Evolutionary conservation across 768 basidiomycete genomes (phyloP), one percentile per base, ranked within the genome.

Genomic region (Cyclocybe cylindracea): DNA sequence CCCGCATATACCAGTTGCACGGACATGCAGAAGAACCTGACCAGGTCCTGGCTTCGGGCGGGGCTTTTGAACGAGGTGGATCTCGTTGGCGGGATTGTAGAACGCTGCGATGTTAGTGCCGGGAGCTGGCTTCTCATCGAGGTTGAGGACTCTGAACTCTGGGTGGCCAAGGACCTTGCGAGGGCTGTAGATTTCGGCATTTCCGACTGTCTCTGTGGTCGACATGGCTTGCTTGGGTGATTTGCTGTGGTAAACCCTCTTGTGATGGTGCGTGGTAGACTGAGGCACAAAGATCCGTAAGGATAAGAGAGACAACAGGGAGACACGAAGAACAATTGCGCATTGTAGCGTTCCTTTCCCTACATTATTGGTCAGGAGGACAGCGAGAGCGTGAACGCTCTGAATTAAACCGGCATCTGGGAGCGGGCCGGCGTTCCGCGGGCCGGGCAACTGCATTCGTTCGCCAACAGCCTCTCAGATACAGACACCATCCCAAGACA

Each of bases 1-100:
- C 85, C 86, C 85, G 60, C 85, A 87, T 37, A 86, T 86, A 1
- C 86, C 85, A 10, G 84, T 87, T 7, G 85, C 82, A 40, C 82
- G 78, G 38, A 87, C 83, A 58, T 85, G 83, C 7, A 87, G 64
- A 6, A 86, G 71, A 29, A 87, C 85, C 57, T 87, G 84, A 4
- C 85, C 86, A 39, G 79, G 78, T 10, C 82, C 84, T 14, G 84
- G 83, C 37, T 73, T 81, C 1, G 77, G 78, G 39, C 75, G 72
- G 5, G 84, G 83, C 61, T 85, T 86, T 63, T 84, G 70, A n/a
- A 86, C 84, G 29, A 86, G 78, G 65, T 85, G 84, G 34, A 86
- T 80, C 58, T 84, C 82, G 55, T 84, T 80, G 3, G 69, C 67
- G 2, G 81, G 82, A 61, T 86, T 85, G 57, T 86, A 86, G 61